phyloP scores from a whole-genome alignment of 1,139 yeast genomes.

The Candida buenavistaensis region DNA sequence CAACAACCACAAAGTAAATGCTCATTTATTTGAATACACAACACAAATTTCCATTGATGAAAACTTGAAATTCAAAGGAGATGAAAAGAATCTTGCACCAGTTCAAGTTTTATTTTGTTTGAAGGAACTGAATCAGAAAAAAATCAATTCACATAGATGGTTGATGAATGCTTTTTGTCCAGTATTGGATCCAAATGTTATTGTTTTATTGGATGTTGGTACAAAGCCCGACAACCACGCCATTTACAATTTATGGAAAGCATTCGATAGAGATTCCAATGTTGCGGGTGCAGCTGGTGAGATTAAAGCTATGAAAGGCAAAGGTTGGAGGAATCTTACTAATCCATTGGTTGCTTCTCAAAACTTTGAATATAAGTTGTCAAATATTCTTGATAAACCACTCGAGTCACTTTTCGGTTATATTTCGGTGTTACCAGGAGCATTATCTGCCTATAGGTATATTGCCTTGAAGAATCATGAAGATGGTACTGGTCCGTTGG shows the following conservation, averaged over 20 bases:
- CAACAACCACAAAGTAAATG: constrained; percentile 84
- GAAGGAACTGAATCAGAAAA: constrained; percentile 85
- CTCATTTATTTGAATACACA: constrained; percentile 92
- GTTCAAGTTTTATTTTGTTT: constrained; percentile 89
- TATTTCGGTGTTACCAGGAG: constrained; percentile 93
- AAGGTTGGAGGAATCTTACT: constrained; percentile 71
- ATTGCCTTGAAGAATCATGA: constrained; percentile 81
- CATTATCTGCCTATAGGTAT: constrained; percentile 90
- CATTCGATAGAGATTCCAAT: constrained; percentile 91
- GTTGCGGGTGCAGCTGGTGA: constrained; percentile 99
- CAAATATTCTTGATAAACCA: constrained; percentile 93
- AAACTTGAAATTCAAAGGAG: constrained; percentile 75
- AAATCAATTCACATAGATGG: constrained; percentile 96
- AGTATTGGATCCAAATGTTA: constrained; percentile 81
- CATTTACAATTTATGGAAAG: constrained; percentile 91
- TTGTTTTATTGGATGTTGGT: constrained; percentile 86
- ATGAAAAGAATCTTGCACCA: constrained; percentile 83
- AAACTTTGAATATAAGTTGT: constrained; percentile 94
- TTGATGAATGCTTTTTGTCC: constrained; percentile 92
- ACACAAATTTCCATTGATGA: constrained; percentile 87
- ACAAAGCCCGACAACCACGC: constrained; percentile 86
- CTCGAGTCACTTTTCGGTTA: constrained; percentile 92
- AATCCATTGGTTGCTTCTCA: constrained; percentile 96
- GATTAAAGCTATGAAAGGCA: constrained; percentile 91
- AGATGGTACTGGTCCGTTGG: constrained; percentile 91